phyloP scores from a whole-genome alignment of 371 early-diverging fungal species.

The Synchytrium microbalum region DNA sequence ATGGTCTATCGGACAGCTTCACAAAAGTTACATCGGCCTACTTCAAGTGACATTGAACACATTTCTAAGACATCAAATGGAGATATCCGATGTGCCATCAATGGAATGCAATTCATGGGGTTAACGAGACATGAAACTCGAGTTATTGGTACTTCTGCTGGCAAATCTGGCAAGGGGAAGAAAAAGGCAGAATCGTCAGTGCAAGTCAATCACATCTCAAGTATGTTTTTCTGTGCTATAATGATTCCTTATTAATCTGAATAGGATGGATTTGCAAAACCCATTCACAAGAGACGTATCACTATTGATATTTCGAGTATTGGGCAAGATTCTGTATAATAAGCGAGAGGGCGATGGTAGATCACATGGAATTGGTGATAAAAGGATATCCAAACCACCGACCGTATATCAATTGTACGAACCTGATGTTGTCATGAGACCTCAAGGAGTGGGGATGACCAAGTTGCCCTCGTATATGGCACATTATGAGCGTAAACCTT shows the following conservation, averaged over 20 bases:
- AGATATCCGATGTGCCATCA: conserved; percentile 47
- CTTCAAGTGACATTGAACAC: conserved; percentile 22
- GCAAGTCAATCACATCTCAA: not conserved
- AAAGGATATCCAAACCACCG: not conserved
- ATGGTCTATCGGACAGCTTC: conserved; percentile 24
- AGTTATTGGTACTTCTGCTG: not conserved
- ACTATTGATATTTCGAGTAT: conserved; percentile 40
- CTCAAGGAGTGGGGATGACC: too few species aligned
- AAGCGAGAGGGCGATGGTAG: conserved; percentile 23
- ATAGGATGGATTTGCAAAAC: not conserved
- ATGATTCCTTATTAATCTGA: not conserved
- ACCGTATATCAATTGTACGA: not conserved
- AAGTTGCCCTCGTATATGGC: conserved; percentile 26
- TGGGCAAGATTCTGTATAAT: conserved; percentile 42
- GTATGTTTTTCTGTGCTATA: not conserved
- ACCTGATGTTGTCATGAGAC: not conserved
- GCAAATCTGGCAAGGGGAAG: not conserved
- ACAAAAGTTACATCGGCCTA: conserved; percentile 3
- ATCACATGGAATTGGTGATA: not conserved
- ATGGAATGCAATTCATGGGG: conserved; percentile 44
- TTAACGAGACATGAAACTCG: not conserved
- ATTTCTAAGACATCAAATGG: conserved; percentile 33
- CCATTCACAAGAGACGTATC: conserved; percentile 35
- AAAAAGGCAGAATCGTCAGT: not conserved
- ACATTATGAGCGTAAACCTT: conserved; percentile 24